Percentiles rank a stretch among this genome's conserved stretches.
phyloP scores from a whole-genome alignment of 1,284 basidiomycete genomes.

The Caloboletus firmus region DNA sequence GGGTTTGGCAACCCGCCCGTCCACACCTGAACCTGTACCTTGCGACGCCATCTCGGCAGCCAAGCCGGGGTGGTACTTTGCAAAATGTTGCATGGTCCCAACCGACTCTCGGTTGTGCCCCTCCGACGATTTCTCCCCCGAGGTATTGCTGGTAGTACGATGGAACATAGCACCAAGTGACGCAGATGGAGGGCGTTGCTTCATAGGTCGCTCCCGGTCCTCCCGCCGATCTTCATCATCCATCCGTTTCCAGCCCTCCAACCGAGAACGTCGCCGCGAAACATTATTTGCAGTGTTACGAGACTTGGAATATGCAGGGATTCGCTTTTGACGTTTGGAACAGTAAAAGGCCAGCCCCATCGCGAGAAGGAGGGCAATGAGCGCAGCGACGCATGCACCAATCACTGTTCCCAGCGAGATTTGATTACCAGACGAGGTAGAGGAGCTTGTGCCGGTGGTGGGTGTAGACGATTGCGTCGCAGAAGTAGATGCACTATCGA shows the following conservation, averaged over 20 bases:
- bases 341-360: conserved; percentile 49
- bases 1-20: conserved; percentile 17
- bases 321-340: conserved; percentile 44
- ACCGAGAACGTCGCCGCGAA: conserved; percentile 43
- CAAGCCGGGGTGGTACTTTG: conserved; percentile 47
- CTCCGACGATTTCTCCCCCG: conserved; percentile 44
- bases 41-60: conserved; percentile 50
- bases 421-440: conserved; percentile 18
- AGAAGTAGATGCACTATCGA: neutral
- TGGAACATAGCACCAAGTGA: conserved; percentile 64
- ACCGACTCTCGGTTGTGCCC: conserved; percentile 30
- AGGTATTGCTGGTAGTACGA: conserved; percentile 27
- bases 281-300: conserved; percentile 39
- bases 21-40: conserved; percentile 18
- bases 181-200: conserved; percentile 41
- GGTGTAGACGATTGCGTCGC: conserved; percentile 12
- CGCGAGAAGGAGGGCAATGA: conserved; percentile 45
- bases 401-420: conserved; percentile 53
- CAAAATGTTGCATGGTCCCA: conserved; percentile 34
- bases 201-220: conserved; percentile 29
- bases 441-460: conserved; percentile 13
- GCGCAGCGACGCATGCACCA: conserved; percentile 52
- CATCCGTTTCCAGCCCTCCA: conserved; percentile 48
- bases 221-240: conserved; percentile 48
- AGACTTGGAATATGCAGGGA: conserved; percentile 7